phyloP scores from a whole-genome alignment of 2,329 filamentous ascomycete species.

The Colletotrichum echinochloae region DNA sequence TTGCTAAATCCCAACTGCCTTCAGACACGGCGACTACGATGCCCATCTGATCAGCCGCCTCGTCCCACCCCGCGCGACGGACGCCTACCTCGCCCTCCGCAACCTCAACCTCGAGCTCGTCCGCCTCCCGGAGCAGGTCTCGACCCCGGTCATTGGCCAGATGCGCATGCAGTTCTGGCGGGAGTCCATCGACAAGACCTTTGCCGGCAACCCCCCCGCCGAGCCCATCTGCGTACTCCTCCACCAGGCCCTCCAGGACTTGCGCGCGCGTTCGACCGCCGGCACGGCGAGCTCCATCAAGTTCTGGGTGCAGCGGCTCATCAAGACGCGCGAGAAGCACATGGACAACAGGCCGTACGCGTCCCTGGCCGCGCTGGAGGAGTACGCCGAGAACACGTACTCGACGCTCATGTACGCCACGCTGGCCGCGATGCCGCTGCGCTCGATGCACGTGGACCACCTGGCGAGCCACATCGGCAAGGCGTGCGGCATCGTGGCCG shows the following conservation, averaged over 20 bases:
- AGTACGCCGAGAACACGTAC: constrained; percentile 95
- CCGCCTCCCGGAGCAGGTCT: constrained; percentile 89
- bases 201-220: constrained; percentile 82
- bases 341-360: constrained; percentile 87
- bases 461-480: constrained; percentile 96
- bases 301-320: constrained; percentile 81
- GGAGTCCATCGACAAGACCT: constrained; percentile 82
- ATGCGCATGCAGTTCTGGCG: constrained; percentile 97
- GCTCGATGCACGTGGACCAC: constrained; percentile 89
- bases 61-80: constrained; percentile 77
- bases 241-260: constrained; percentile 75
- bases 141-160: constrained; percentile 85
- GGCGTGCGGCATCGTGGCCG: constrained; percentile 86
- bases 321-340: constrained; percentile 84
- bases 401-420: constrained; percentile 92
- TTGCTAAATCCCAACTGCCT: constrained; percentile 1
- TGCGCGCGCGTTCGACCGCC: constrained; percentile 56
- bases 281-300: constrained; percentile 66
- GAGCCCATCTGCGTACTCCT: constrained; percentile 92
- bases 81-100: constrained; percentile 90
- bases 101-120: constrained; percentile 94
- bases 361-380: constrained; percentile 79
- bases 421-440: constrained; percentile 81
- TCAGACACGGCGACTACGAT: constrained; percentile 87
- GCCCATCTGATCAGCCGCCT: constrained; percentile 89